These are phyloP conservation scores for Chaetoscypha palmicola DNA, from an alignment of 2,329 filamentous ascomycete species.

Conservation along the genomic window DNA sequence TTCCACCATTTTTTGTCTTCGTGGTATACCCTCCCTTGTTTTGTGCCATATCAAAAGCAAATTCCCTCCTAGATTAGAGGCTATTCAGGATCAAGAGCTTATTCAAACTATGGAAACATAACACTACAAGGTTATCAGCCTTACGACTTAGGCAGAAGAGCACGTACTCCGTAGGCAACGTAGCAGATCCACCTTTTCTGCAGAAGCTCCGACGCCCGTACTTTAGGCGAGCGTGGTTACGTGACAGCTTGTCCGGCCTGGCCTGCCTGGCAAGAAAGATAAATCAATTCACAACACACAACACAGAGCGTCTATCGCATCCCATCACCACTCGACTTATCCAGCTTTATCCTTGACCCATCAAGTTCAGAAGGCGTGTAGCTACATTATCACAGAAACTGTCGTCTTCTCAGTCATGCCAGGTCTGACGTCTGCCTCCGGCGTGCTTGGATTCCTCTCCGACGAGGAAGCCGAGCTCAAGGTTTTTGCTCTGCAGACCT, in stretches of 20 bases:
- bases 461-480: conserved; percentile 93
- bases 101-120: no score
- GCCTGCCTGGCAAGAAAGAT: neutral
- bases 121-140: no score
- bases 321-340: neutral
- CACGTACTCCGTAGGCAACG: no score
- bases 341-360: neutral
- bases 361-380: neutral
- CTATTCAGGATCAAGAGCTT: neutral
- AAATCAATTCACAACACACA: neutral
- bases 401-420: conserved; percentile 55
- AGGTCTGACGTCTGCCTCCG: conserved; percentile 86
- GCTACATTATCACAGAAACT: neutral
- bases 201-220: neutral
- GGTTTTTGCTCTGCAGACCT: conserved; percentile 87
- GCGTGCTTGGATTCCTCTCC: conserved; percentile 88
- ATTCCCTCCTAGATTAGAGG: neutral
- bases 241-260: neutral
- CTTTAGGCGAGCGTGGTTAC: neutral
- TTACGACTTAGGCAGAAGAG: no score
- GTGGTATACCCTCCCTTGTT: no score
- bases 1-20: no score
- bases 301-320: neutral
- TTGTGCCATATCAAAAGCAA: no score
- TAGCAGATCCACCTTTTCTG: neutral